Conservation (phyloP, 1,284 basidiomycete genomes). For the Ustilago vetiveriae region DNA sequence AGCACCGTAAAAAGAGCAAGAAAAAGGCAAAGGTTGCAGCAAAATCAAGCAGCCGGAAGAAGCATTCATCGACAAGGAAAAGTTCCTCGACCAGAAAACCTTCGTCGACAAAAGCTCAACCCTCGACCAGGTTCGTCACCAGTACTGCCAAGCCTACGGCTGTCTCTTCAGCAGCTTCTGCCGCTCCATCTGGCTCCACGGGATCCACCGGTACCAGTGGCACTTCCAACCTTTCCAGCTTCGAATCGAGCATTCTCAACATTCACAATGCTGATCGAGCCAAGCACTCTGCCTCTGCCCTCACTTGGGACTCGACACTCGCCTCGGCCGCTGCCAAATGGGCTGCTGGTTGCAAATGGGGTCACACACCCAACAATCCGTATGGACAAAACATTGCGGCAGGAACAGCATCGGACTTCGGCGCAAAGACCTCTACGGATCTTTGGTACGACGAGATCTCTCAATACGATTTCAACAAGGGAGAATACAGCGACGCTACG, state of each 20-base stretch:
- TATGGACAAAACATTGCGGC: constrained; percentile 53
- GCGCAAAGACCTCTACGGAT: constrained; percentile 19
- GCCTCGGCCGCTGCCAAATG: constrained; percentile 26
- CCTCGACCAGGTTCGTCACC: not conserved
- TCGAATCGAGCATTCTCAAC: constrained; percentile 12
- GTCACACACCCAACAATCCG: constrained; percentile 45
- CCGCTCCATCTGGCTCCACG: not conserved
- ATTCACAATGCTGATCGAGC: constrained; percentile 40
- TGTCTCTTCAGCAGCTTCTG: not conserved
- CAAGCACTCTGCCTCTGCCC: constrained; percentile 21
- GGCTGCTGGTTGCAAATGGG: constrained; percentile 34
- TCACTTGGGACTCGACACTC: constrained; percentile 36
- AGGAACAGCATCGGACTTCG: constrained; percentile 16
- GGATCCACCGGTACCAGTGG: not conserved
- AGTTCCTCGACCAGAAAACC: too few species aligned
- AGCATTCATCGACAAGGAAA: too few species aligned
- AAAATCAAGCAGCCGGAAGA: too few species aligned
- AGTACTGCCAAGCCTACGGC: not conserved
- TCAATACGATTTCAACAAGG: constrained; percentile 36
- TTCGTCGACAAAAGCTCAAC: too few species aligned
- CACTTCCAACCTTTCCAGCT: constrained; percentile 2
- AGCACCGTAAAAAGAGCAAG: constrained; percentile 21
- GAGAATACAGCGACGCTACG: constrained; percentile 34
- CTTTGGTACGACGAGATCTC: constrained; percentile 46
- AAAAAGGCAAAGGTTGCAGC: too few species aligned